Evolutionary conservation across 2,329 filamentous ascomycete species (phyloP), one percentile per base, ranked within the genome.

Genomic region (Mycosphaerella sp.): DNA sequence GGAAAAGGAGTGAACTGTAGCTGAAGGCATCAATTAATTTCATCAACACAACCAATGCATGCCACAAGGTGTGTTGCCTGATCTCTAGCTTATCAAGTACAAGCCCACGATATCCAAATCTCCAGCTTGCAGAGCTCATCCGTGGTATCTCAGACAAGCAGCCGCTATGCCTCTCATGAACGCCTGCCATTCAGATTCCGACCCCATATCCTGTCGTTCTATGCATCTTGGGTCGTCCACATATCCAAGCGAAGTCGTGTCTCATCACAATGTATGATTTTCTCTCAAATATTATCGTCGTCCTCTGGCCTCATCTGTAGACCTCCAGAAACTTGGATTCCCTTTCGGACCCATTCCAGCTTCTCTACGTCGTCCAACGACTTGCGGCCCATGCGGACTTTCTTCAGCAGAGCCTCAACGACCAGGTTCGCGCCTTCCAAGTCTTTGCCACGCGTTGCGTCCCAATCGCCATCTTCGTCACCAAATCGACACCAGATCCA

Each of bases 401-500:
- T 83, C 70, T 87, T 91, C 50, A 98, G 70, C 14, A 97, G 71
- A 0, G 84, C 87, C 65, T 96, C 90, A 0, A 94, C 90, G 48
- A 89, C 86, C 39, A 82, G 76, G 71, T 86, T 85, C 6, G 89
- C 90, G 0, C 87, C 89, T 34, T 82, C 76, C 46, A 94, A 78
- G 8, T 62, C 85, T 44, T 74, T 75, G 57, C 84, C 83, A 56
- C 79, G 82, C 60, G 80, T 75, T 2, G 76, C 77, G 43, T 95
- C 89, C 76, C 94, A 93, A 49, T 95, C 89, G 32, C 89, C 89
- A 49, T 94, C 87, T 9, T 85, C 82, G 51, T 89, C 85, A 1
- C 84, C 89, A 65, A 86, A 95, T 54, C 86, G 82, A 55, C 89
- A 83, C 93, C 93, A 98, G 42, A 86, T 82, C 93, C 93, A 98